phyloP scores from a whole-genome alignment of 257 asterid genomes.

The Jacaranda copaia region DNA sequence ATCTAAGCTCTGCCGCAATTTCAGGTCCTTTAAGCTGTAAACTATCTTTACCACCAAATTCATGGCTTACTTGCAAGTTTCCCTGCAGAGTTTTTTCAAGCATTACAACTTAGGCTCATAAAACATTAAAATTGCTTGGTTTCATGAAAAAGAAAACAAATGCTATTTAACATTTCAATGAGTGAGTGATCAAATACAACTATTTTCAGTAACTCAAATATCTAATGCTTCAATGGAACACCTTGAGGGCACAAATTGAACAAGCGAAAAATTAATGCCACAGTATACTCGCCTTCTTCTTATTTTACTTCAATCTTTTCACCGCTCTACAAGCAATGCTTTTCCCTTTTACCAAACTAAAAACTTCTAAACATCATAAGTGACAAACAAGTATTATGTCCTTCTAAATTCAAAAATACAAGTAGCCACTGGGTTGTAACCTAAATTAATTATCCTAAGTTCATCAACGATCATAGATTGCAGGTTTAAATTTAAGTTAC shows the following conservation, averaged over 20 bases:
- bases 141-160: background rate
- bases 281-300: background rate
- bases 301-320: background rate
- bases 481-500: background rate
- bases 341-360: background rate
- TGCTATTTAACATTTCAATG: slow-evolving; percentile 17
- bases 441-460: background rate
- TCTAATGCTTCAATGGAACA: background rate
- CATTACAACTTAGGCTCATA: slow-evolving; percentile 28
- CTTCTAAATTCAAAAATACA: background rate
- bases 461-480: background rate
- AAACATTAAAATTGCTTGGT: background rate
- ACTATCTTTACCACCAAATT: slow-evolving; percentile 87
- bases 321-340: background rate
- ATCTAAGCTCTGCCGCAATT: slow-evolving; percentile 75
- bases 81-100: slow-evolving; percentile 65
- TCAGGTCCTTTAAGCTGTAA: slow-evolving; percentile 78
- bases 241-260: slow-evolving; percentile 15
- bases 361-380: background rate
- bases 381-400: background rate
- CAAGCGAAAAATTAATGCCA: background rate
- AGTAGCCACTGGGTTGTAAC: background rate
- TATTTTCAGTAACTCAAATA: slow-evolving; percentile 15
- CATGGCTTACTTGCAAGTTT: slow-evolving; percentile 68
- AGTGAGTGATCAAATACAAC: slow-evolving; percentile 7